These are phyloP conservation scores for Phytophthora lateralis DNA, from an alignment of 352 stramenopile genomes.

Conservation along the genomic window DNA sequence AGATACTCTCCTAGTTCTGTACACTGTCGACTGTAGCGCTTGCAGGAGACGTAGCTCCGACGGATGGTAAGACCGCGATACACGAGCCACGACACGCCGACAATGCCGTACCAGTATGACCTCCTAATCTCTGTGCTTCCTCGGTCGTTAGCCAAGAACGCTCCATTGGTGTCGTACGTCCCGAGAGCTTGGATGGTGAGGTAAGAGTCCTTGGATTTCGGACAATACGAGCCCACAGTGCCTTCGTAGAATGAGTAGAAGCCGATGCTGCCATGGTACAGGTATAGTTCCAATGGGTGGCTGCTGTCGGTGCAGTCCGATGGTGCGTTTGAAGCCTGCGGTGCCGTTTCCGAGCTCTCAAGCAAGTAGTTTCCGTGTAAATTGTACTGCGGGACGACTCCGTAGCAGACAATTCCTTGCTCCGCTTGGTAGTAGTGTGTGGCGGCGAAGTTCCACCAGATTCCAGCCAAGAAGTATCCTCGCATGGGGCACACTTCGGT, in stretches of 20 bases:
- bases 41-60: slow-evolving; percentile 1
- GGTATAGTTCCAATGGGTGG: slow-evolving; percentile 12
- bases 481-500: slow-evolving; percentile 7
- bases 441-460: slow-evolving; percentile 10
- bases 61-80: slow-evolving; percentile 2
- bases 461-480: neutral
- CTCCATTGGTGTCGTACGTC: slow-evolving; percentile 16
- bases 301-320: slow-evolving; percentile 2
- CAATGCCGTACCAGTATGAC: slow-evolving; percentile 6
- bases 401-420: slow-evolving; percentile 5
- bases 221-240: slow-evolving; percentile 11
- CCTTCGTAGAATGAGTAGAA: slow-evolving; percentile 21
- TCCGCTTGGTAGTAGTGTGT: slow-evolving; percentile 12
- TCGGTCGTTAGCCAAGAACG: slow-evolving; percentile 1
- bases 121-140: neutral
- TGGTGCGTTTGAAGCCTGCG: neutral
- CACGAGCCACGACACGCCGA: neutral
- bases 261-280: slow-evolving; percentile 27
- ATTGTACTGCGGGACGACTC: slow-evolving; percentile 18
- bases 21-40: neutral
- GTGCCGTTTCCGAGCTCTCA: neutral
- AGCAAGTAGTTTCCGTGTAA: slow-evolving; percentile 17
- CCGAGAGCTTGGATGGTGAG: slow-evolving; percentile 1
- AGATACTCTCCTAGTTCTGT: neutral
- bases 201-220: slow-evolving; percentile 6